Evolutionary conservation across 305 asterid genomes (phyloP).

Genomic region (Fraxinus greggii): DNA sequence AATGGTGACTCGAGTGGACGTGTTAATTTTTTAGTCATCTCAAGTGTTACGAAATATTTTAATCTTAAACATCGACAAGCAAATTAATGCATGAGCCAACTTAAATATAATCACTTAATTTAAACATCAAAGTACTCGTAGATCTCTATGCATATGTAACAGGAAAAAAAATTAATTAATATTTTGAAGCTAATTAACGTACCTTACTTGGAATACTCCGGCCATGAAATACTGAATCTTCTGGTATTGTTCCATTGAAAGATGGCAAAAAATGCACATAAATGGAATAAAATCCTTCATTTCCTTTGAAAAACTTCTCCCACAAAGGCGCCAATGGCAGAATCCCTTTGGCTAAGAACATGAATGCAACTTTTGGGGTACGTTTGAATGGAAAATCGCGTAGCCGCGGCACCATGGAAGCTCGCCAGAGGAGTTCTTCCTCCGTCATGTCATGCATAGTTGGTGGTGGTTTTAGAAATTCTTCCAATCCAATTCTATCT

Average conservation of each 20-base stretch:
- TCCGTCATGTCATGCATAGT: constrained; percentile 63
- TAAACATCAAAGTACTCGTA: not conserved
- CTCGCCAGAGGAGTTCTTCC: constrained; percentile 65
- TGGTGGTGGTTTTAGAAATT: constrained; percentile 30
- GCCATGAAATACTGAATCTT: constrained; percentile 56
- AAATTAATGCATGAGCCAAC: not conserved
- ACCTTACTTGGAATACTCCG: constrained; percentile 78
- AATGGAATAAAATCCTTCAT: constrained; percentile 52
- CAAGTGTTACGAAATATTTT: not conserved
- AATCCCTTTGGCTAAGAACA: constrained; percentile 63
- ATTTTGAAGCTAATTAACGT: constrained; percentile 1
- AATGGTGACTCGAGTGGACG: not conserved
- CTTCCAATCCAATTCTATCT: constrained; percentile 24
- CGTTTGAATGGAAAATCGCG: constrained; percentile 35
- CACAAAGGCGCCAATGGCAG: constrained; percentile 80
- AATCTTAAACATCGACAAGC: not conserved
- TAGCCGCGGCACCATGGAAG: constrained; percentile 57
- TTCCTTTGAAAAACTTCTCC: constrained; percentile 69
- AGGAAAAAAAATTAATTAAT: not conserved
- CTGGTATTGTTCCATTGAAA: constrained; percentile 35
- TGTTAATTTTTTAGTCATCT: not conserved
- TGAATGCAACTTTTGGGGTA: constrained; percentile 67
- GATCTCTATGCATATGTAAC: not conserved
- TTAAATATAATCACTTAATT: not conserved
- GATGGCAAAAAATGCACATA: constrained; percentile 68